Evolutionary conservation across 441 rosid genomes (phyloP).

Genomic region (Theobroma grandiflorum): DNA sequence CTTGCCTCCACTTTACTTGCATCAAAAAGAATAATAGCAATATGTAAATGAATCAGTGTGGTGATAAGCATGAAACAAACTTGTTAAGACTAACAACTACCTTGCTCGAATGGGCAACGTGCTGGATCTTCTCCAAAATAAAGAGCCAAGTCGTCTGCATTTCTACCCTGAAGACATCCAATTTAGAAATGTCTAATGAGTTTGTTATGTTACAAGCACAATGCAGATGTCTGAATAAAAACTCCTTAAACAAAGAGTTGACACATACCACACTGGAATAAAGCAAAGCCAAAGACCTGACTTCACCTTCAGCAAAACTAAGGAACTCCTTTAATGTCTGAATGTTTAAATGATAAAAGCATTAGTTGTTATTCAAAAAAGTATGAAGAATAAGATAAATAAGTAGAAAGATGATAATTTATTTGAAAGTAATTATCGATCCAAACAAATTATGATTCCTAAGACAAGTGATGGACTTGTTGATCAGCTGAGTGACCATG

Average conservation of each 20-base stretch:
- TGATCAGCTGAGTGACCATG: not conserved
- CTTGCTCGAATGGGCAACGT: conserved; percentile 83
- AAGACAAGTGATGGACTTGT: not conserved
- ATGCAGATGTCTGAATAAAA: not conserved
- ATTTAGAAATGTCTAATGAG: conserved; percentile 29
- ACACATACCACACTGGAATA: conserved; percentile 71
- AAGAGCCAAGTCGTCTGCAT: conserved; percentile 70
- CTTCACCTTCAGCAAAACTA: conserved; percentile 73
- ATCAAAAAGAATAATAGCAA: not conserved
- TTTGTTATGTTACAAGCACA: conserved; percentile 3
- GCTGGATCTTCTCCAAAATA: conserved; percentile 86
- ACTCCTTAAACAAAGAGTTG: not conserved
- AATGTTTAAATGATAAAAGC: conserved; percentile 30
- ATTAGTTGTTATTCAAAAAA: conserved; percentile 8
- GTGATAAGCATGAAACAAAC: not conserved
- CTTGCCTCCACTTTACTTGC: conserved; percentile 2
- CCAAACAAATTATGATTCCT: not conserved
- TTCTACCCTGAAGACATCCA: conserved; percentile 65
- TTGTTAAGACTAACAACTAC: conserved; percentile 31
- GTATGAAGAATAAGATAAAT: not conserved
- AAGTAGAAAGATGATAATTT: not conserved
- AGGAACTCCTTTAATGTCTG: conserved; percentile 73
- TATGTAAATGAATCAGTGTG: not conserved
- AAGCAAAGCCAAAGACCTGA: conserved; percentile 66
- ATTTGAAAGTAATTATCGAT: not conserved